Percentiles rank a stretch among this genome's conserved stretches.
Evolutionary conservation across 1,284 basidiomycete genomes (phyloP).

Genomic region (Cryptococcus neoformans): DNA sequence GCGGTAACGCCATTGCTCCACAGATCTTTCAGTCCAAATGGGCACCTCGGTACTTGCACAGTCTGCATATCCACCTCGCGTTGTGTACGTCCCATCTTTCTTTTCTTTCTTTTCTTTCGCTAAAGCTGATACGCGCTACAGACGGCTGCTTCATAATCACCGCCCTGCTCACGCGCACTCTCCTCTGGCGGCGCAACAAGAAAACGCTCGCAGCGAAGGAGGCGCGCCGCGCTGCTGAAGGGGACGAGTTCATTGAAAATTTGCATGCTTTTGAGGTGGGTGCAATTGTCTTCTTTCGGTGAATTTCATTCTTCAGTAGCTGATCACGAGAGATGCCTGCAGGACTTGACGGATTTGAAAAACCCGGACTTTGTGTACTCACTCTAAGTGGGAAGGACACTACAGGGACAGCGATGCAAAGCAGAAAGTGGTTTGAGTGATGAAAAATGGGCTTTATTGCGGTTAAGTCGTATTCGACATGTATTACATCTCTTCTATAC

Average conservation of each 20-base stretch:
- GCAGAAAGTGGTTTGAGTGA: too few relatives aligned
- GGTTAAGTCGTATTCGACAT: too few relatives aligned
- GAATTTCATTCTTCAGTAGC: neutral
- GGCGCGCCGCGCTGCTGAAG: neutral
- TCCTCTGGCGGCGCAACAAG: conserved; percentile 24
- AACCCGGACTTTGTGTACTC: conserved; percentile 33
- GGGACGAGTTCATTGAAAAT: conserved; percentile 4
- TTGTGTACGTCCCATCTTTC: conserved; percentile 15
- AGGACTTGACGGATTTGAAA: conserved; percentile 32
- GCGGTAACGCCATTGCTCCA: conserved; percentile 33
- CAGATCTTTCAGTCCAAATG: conserved; percentile 32
- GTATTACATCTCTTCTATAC: too few relatives aligned
- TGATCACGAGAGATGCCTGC: neutral
- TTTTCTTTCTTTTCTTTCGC: conserved; percentile 3
- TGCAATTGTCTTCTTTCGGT: neutral
- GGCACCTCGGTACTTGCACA: conserved; percentile 31
- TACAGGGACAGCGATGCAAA: too few relatives aligned
- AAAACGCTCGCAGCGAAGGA: conserved; percentile 12
- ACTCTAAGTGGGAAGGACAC: conserved; percentile 1
- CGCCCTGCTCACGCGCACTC: conserved; percentile 14
- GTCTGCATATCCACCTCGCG: conserved; percentile 37
- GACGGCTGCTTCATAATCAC: conserved; percentile 11
- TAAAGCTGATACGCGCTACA: neutral
- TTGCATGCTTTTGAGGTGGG: conserved; percentile 16
- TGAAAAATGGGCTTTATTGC: too few relatives aligned